Percentiles rank a stretch among this genome's conserved stretches.
Evolutionary conservation across 1,284 basidiomycete genomes (phyloP).

Genomic region (Trichosporon coremiiforme): DNA sequence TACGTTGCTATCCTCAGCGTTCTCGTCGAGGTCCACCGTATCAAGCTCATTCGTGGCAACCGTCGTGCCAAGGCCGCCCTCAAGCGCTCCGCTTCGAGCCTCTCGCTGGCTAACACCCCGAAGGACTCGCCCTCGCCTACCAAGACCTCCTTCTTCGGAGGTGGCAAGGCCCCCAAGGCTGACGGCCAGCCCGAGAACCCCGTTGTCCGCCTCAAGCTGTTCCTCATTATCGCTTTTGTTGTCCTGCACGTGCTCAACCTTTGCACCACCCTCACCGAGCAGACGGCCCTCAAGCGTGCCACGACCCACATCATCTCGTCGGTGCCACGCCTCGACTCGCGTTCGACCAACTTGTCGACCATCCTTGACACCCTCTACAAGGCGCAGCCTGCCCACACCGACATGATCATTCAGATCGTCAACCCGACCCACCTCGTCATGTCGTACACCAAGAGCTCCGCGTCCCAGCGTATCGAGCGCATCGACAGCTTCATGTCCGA

Average conservation of each 20-base stretch:
- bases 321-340: slow-evolving; percentile 49
- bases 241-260: slow-evolving; percentile 89
- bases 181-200: slow-evolving; percentile 65
- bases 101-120: slow-evolving; percentile 26
- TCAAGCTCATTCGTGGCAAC: slow-evolving; percentile 62
- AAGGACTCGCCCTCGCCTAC: slow-evolving; percentile 26
- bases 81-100: slow-evolving; percentile 30
- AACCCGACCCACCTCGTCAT: slow-evolving; percentile 67
- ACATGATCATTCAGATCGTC: slow-evolving; percentile 70
- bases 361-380: slow-evolving; percentile 66
- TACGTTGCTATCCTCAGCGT: slow-evolving; percentile 84
- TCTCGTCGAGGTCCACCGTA: slow-evolving; percentile 81
- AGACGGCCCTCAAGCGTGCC: slow-evolving; percentile 66
- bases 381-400: slow-evolving; percentile 57
- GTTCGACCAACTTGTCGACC: slow-evolving; percentile 62
- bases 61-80: slow-evolving; percentile 32
- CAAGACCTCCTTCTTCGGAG: slow-evolving; percentile 24
- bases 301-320: slow-evolving; percentile 47
- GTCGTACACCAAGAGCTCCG: slow-evolving; percentile 34
- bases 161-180: slow-evolving; percentile 23
- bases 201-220: slow-evolving; percentile 83
- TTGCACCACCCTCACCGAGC: slow-evolving; percentile 83
- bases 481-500: slow-evolving; percentile 86
- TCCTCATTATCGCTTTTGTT: slow-evolving; percentile 84
- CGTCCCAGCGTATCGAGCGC: slow-evolving; percentile 52